phyloP scores from a whole-genome alignment of 352 stramenopile genomes.

The Globisporangium perplexum region DNA sequence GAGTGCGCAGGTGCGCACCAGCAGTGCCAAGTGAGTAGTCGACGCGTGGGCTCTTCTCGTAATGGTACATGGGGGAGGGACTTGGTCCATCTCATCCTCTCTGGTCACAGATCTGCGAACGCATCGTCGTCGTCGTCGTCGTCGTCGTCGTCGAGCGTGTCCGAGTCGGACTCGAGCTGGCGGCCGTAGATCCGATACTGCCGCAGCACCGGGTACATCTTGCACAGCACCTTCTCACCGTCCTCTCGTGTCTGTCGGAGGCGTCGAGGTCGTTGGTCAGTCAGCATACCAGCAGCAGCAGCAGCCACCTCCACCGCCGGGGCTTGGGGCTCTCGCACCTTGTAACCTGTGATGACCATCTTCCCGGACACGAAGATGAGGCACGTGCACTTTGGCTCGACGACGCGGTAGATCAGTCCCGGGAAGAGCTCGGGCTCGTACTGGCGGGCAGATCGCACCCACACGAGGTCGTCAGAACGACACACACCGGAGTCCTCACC shows the following conservation, averaged over 20 bases:
- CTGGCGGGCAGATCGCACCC: conserved; percentile 12
- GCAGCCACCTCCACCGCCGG: no score
- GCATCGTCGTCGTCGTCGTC: neutral
- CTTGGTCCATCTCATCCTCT: no score
- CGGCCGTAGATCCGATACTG: conserved; percentile 15
- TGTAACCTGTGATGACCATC: conserved; percentile 90
- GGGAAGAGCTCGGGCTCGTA: conserved; percentile 98
- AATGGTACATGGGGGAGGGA: conserved; percentile 1
- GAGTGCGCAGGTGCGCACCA: neutral
- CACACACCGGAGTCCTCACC: neutral
- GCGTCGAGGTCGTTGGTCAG: neutral
- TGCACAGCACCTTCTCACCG: conserved; percentile 21
- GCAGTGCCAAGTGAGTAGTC: neutral
- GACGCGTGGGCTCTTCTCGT: neutral
- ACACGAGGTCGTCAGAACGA: neutral
- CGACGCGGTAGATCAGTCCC: conserved; percentile 95
- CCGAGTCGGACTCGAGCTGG: conserved; percentile 6
- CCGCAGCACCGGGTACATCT: conserved; percentile 25
- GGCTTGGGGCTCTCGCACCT: no score
- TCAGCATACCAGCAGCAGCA: neutral
- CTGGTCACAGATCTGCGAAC: neutral
- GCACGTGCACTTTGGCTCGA: conserved; percentile 91
- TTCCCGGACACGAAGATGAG: conserved; percentile 17
- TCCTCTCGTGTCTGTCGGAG: conserved; percentile 12
- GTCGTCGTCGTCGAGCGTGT: conserved; percentile 1